Percentiles rank a stretch among this genome's conserved stretches.
phyloP scores from a whole-genome alignment of 1,284 basidiomycete species.

The Ganoderma leucocontextum region DNA sequence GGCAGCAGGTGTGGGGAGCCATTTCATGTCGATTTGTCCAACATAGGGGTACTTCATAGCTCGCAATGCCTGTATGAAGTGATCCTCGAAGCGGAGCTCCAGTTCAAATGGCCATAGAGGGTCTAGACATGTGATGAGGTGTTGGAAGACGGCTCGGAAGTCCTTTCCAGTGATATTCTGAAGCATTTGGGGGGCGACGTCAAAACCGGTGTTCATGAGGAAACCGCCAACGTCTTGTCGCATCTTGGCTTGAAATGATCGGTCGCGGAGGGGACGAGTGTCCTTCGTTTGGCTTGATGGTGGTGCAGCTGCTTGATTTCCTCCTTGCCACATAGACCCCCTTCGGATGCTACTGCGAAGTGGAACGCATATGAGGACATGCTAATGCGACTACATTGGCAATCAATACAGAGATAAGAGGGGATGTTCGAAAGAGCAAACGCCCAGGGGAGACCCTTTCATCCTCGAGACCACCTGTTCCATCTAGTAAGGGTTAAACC shows the following conservation, averaged over 20 bases:
- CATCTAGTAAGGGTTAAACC: neutral
- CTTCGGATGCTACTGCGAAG: constrained; percentile 62
- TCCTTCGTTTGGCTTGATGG: constrained; percentile 70
- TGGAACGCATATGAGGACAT: neutral
- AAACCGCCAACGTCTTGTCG: constrained; percentile 77
- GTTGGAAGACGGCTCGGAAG: constrained; percentile 83
- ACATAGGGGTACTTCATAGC: constrained; percentile 81
- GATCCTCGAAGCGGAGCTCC: constrained; percentile 78
- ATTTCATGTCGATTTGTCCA: constrained; percentile 79
- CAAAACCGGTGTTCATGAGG: constrained; percentile 68
- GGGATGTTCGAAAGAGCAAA: neutral
- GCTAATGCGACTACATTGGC: neutral
- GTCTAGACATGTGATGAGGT: constrained; percentile 78
- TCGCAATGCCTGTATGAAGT: constrained; percentile 78
- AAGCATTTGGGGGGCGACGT: constrained; percentile 71
- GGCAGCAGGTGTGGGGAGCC: constrained; percentile 85
- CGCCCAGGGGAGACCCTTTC: too few species aligned
- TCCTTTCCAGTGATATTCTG: constrained; percentile 83
- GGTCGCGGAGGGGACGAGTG: constrained; percentile 77
- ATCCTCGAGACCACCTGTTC: too few species aligned
- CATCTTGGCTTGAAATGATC: constrained; percentile 75
- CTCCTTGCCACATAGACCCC: constrained; percentile 71
- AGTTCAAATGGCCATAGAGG: constrained; percentile 66
- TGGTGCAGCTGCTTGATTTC: constrained; percentile 52
- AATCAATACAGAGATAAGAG: neutral